A percentile compares a stretch with the other conserved stretches of the same genome.
These are phyloP conservation scores for Paramecium primaurelia DNA, from an alignment of 73 alveolate genomes.

Conservation along the genomic window DNA sequence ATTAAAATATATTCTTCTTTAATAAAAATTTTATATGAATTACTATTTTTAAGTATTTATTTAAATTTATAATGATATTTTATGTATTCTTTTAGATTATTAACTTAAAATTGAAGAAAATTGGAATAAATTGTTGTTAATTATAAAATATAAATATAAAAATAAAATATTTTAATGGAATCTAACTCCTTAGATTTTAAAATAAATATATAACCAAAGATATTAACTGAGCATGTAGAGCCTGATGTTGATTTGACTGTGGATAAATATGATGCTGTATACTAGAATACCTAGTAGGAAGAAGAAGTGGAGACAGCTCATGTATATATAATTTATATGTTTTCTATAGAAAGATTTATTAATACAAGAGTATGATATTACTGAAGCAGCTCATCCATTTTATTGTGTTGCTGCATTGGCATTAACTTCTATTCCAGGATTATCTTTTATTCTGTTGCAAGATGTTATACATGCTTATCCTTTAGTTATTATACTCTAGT, in stretches of 20 bases:
- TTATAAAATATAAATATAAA: background rate
- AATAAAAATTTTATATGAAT: no score
- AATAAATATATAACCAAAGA: background rate
- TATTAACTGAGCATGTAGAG: background rate
- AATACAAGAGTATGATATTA: constrained; percentile 33
- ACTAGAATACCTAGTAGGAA: background rate
- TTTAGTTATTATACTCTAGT: background rate
- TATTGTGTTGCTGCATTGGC: background rate
- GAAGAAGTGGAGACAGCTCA: background rate
- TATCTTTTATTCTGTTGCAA: background rate
- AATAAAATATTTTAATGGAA: background rate
- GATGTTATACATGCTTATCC: background rate
- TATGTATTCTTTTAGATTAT: no score
- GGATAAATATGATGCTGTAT: constrained; percentile 32
- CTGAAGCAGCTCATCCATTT: constrained; percentile 4
- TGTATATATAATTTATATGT: background rate
- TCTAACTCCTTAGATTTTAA: constrained; percentile 43
- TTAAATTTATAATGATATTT: no score
- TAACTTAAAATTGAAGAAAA: background rate
- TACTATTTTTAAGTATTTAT: no score
- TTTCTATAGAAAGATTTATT: background rate
- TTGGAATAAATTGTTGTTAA: background rate
- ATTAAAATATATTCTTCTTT: no score
- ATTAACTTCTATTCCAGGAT: background rate
- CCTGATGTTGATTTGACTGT: constrained; percentile 34